A percentile compares a stretch with the other conserved stretches of the same genome.
phyloP scores from a whole-genome alignment of 106 monocot species.

The Dioscorea zingiberensis region DNA sequence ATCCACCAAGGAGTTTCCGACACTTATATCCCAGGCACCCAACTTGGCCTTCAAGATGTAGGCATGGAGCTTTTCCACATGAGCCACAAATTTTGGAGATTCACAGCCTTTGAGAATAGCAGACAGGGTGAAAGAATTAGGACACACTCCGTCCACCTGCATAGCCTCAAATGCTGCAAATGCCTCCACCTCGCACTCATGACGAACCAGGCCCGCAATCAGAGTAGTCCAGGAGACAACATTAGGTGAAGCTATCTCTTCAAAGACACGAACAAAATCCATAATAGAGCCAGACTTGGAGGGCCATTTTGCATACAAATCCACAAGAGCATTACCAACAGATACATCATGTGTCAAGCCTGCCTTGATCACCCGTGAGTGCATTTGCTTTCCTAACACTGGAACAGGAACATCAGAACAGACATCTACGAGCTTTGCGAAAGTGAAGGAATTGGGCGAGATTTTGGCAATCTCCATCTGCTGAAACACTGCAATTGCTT shows the following conservation, averaged over 20 bases:
- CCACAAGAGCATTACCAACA: constrained; percentile 66
- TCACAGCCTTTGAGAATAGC: constrained; percentile 45
- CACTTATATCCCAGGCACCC: constrained; percentile 17
- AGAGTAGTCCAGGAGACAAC: constrained; percentile 74
- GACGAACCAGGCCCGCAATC: constrained; percentile 27
- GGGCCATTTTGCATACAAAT: constrained; percentile 61
- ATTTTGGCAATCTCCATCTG: constrained; percentile 34
- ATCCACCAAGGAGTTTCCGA: constrained; percentile 76
- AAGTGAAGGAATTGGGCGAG: constrained; percentile 57
- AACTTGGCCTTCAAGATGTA: constrained; percentile 43
- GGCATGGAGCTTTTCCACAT: constrained; percentile 51
- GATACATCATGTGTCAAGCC: constrained; percentile 52
- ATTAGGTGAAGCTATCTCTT: constrained; percentile 42
- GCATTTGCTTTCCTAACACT: constrained; percentile 50
- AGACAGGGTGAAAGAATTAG: constrained; percentile 66
- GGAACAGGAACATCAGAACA: constrained; percentile 22
- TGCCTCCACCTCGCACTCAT: constrained; percentile 28
- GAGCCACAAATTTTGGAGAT: constrained; percentile 13
- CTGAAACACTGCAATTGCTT: constrained; percentile 34
- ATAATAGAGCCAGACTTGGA: constrained; percentile 1
- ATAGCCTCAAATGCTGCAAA: constrained; percentile 43
- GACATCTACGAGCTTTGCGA: constrained; percentile 38
- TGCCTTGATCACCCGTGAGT: constrained; percentile 38
- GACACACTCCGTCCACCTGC: constrained; percentile 38
- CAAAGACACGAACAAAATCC: constrained; percentile 26